Percentiles rank a stretch among this genome's conserved stretches.
Conservation (phyloP, 768 basidiomycete species). For the Hericium erinaceus region DNA sequence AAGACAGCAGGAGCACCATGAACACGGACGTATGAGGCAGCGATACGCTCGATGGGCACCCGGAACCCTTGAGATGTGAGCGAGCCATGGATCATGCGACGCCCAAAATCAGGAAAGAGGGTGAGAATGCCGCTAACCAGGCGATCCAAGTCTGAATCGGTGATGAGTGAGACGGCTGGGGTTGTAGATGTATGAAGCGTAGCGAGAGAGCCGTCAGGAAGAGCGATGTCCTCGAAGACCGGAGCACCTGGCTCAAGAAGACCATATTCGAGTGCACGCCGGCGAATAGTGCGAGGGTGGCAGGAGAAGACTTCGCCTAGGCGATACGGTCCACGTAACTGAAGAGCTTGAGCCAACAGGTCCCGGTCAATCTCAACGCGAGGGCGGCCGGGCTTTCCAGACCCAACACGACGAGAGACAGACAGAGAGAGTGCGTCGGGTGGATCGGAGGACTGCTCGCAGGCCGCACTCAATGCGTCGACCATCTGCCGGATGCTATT, state of each 20-base stretch:
- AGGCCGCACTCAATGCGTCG: neutral
- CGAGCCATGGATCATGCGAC: slow-evolving; percentile 13
- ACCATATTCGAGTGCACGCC: slow-evolving; percentile 12
- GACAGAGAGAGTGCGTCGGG: neutral
- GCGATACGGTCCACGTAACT: slow-evolving; percentile 16
- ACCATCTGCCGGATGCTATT: slow-evolving; percentile 1
- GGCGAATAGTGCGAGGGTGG: slow-evolving; percentile 12
- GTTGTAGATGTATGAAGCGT: neutral
- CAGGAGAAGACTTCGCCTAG: slow-evolving; percentile 1
- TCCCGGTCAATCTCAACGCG: slow-evolving; percentile 19
- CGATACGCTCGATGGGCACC: slow-evolving; percentile 11
- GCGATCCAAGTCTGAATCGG: slow-evolving; percentile 7
- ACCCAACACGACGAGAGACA: neutral
- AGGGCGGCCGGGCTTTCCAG: slow-evolving; percentile 18
- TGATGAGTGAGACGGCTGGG: slow-evolving; percentile 1
- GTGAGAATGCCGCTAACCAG: slow-evolving; percentile 5
- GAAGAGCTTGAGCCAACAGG: slow-evolving; percentile 16
- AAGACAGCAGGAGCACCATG: slow-evolving; percentile 13
- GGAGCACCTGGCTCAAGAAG: slow-evolving; percentile 13
- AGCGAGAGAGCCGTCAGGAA: neutral
- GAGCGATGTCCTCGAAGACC: slow-evolving; percentile 1
- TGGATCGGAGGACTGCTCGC: neutral
- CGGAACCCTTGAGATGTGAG: slow-evolving; percentile 9
- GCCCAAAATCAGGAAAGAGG: slow-evolving; percentile 15
- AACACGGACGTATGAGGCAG: slow-evolving; percentile 11